A percentile compares a stretch with the other conserved stretches of the same genome.
phyloP scores from a whole-genome alignment of 192 early-diverging fungal genomes.

The Ambispora gerdemannii region DNA sequence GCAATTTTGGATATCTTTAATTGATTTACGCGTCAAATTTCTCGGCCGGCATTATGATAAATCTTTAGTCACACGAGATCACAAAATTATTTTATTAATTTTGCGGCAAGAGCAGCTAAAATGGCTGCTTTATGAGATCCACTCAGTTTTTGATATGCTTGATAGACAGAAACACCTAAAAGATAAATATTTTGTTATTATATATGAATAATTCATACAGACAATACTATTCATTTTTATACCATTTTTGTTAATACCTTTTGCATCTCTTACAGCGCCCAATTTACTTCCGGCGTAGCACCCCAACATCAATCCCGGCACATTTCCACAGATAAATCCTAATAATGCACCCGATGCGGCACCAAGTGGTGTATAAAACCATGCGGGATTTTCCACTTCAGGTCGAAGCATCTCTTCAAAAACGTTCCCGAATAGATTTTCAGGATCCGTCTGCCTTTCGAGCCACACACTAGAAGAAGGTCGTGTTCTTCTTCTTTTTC shows the following conservation, averaged over 20 bases:
- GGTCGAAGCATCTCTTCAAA: slow-evolving; percentile 82
- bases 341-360: slow-evolving; percentile 64
- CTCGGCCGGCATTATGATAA: no score
- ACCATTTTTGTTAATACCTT: no score
- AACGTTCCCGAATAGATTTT: slow-evolving; percentile 68
- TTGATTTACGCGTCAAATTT: no score
- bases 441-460: slow-evolving; percentile 49
- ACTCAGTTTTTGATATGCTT: slow-evolving; percentile 54
- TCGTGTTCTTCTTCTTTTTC: background rate
- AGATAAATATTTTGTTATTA: background rate
- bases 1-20: no score
- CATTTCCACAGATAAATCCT: slow-evolving; percentile 67
- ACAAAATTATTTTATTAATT: no score
- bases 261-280: slow-evolving; percentile 36
- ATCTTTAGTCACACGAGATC: no score
- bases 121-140: slow-evolving; percentile 58
- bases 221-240: no score
- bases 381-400: slow-evolving; percentile 57
- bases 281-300: slow-evolving; percentile 46
- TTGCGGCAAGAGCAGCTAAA: slow-evolving; percentile 48
- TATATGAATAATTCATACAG: background rate
- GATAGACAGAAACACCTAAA: slow-evolving; percentile 55
- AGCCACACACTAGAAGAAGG: slow-evolving; percentile 20
- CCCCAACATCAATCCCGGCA: slow-evolving; percentile 58
- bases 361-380: slow-evolving; percentile 68